Evolutionary conservation across 179 eudicot genomes (phyloP), one percentile per base, ranked within the genome.

Genomic region (Nepenthes alata): DNA sequence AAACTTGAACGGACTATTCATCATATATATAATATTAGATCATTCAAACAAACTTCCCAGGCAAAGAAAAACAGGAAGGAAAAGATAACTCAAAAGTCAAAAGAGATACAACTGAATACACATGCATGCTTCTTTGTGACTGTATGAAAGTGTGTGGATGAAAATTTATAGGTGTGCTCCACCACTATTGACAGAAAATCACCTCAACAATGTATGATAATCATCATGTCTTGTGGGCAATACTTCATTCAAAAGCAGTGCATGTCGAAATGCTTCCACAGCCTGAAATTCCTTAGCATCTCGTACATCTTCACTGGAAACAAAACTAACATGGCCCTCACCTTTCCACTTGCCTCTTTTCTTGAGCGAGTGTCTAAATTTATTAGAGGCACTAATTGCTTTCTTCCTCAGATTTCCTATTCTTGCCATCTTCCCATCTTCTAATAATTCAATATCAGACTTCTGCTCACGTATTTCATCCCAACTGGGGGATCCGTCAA

Each of bases 201-300:
- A 85, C 93, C 93, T 85, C 45, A 83, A 66, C 71, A 85, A 62
- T 58, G 61, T 63, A 66, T 78, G 68, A 74, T 77, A 78, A 66
- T 83, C 76, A 74, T 85, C 86, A 53, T 77, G 82, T 66, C 68
- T 77, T n/a, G 59, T 58, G 60, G 93, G 93, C 36, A 85, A 77
- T 67, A 85, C 74, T 13, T 77, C 79, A 53, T 77, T 78, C 51
- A 11, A 5, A 35, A 75, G 59, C 69, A 85, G 69, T 35, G 70
- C 67, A 61, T 77, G 75, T 54, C 88, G 75, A 75, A 85, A 85
- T 50, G 66, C 75, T 36, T 83, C 75, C 14, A 83, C 85, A 9
- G 70, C 77, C 59, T 75, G 81, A 38, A 77, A 66, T 71, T 85
- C 93, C 64, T 75, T 75, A 13, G 70, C 72, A 74, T 79, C 83